These are phyloP conservation scores for Trifolium repens DNA, from an alignment of 306 rosid genomes.

Conservation along the genomic window DNA sequence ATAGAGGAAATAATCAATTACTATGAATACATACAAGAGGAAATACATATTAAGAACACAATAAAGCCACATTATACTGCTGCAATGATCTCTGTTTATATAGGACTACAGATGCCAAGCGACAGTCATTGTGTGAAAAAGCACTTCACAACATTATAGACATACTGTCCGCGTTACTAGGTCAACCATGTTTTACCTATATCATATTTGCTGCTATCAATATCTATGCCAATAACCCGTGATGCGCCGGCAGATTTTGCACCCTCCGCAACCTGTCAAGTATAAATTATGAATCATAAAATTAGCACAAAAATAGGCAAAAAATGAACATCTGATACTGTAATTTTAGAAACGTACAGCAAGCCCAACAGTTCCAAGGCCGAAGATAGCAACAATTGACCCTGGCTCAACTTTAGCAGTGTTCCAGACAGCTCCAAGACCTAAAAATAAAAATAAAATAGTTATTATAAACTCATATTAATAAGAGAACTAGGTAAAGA, in stretches of 20 bases:
- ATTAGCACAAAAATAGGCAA: slow-evolving; percentile 31
- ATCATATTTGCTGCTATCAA: slow-evolving; percentile 79
- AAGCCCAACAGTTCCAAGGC: slow-evolving; percentile 95
- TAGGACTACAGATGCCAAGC: neutral
- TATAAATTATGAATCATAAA: slow-evolving; percentile 32
- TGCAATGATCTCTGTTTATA: neutral
- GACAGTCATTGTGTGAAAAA: slow-evolving; percentile 10
- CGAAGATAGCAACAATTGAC: slow-evolving; percentile 87
- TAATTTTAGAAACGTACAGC: slow-evolving; percentile 64
- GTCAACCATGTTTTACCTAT: slow-evolving; percentile 50
- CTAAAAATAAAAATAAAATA: slow-evolving; percentile 43
- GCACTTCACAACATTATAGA: slow-evolving; percentile 11
- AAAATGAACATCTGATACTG: slow-evolving; percentile 19
- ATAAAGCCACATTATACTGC: neutral
- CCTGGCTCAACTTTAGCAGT: slow-evolving; percentile 94
- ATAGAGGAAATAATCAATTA: slow-evolving; percentile 12
- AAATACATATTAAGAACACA: slow-evolving; percentile 8
- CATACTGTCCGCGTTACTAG: slow-evolving; percentile 8
- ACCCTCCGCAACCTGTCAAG: slow-evolving; percentile 87
- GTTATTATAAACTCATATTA: neutral
- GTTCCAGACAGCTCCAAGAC: slow-evolving; percentile 99
- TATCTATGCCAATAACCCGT: slow-evolving; percentile 79
- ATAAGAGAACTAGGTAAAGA: neutral
- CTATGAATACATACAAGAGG: slow-evolving; percentile 7
- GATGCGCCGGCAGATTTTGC: slow-evolving; percentile 96